Evolutionary conservation across 2,329 filamentous ascomycete species (phyloP).

Genomic region (Stenocarpella maydis): DNA sequence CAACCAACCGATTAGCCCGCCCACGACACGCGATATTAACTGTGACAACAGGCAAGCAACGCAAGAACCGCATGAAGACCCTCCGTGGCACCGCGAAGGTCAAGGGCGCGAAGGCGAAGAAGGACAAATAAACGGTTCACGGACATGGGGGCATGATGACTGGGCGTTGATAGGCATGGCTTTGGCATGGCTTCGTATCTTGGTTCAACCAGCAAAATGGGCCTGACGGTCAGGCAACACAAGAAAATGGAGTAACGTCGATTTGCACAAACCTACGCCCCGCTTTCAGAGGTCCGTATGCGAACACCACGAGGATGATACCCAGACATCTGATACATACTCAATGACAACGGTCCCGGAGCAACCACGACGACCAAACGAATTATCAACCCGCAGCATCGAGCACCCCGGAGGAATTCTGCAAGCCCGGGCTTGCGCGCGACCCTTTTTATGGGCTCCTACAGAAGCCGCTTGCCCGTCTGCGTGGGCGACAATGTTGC

Average conservation of each 20-base stretch:
- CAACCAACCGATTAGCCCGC: neutral
- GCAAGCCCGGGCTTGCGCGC: neutral
- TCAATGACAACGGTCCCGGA: neutral
- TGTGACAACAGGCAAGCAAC: constrained; percentile 87
- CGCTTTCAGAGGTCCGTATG: neutral
- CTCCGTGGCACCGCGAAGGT: constrained; percentile 97
- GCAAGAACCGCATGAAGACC: constrained; percentile 99
- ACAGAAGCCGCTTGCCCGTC: neutral
- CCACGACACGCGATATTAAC: constrained; percentile 4
- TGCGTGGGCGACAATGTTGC: neutral
- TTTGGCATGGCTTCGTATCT: constrained; percentile 27
- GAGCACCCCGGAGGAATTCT: neutral
- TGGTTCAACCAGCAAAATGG: constrained; percentile 24
- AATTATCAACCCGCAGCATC: neutral
- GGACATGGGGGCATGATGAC: constrained; percentile 23
- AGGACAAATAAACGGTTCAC: constrained; percentile 79
- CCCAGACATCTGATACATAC: constrained; percentile 9
- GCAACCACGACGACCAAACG: neutral
- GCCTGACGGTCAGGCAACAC: constrained; percentile 21
- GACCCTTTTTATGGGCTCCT: neutral
- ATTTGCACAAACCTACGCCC: constrained; percentile 14
- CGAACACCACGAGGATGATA: constrained; percentile 6
- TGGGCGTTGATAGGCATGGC: constrained; percentile 24
- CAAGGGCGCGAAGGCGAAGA: constrained; percentile 95
- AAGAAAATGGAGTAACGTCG: constrained; percentile 27